Evolutionary conservation across 768 basidiomycete species (phyloP).

Genomic region (Agrocybe chaxingu): DNA sequence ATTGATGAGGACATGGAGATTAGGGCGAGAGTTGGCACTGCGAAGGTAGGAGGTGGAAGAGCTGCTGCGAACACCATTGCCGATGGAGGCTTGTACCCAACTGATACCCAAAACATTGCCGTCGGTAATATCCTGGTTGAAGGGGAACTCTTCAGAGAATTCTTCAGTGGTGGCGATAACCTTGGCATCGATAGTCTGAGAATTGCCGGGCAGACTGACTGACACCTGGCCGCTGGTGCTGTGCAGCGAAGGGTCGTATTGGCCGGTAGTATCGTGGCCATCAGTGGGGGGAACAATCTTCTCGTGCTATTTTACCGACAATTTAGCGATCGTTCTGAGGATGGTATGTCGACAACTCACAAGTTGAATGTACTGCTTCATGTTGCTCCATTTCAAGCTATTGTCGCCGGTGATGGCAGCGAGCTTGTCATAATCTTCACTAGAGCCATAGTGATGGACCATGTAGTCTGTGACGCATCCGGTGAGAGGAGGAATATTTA

Average conservation of each 20-base stretch:
- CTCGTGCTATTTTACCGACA: conserved; percentile 26
- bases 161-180: conserved; percentile 35
- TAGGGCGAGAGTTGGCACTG: conserved; percentile 24
- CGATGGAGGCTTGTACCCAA: conserved; percentile 31
- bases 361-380: conserved; percentile 28
- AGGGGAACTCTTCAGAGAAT: conserved; percentile 29
- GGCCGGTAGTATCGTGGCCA: conserved; percentile 31
- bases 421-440: conserved; percentile 33
- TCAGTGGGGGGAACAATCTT: conserved; percentile 34
- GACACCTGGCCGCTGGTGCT: conserved; percentile 27
- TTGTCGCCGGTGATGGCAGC: conserved; percentile 29
- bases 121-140: conserved; percentile 30
- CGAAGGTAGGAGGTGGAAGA: conserved; percentile 33
- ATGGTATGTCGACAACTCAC: conserved; percentile 10
- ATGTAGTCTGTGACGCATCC: conserved; percentile 23
- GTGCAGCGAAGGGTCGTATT: conserved; percentile 36
- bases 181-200: conserved; percentile 26
- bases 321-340: background rate
- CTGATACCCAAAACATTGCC: conserved; percentile 30
- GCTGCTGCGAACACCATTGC: conserved; percentile 30
- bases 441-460: conserved; percentile 30
- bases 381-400: conserved; percentile 33
- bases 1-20: conserved; percentile 33
- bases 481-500: background rate
- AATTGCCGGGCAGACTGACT: conserved; percentile 29